Evolutionary conservation across 2,329 filamentous ascomycete species (phyloP), one percentile per base, ranked within the genome.

Genomic region (Epichloe uncinata): DNA sequence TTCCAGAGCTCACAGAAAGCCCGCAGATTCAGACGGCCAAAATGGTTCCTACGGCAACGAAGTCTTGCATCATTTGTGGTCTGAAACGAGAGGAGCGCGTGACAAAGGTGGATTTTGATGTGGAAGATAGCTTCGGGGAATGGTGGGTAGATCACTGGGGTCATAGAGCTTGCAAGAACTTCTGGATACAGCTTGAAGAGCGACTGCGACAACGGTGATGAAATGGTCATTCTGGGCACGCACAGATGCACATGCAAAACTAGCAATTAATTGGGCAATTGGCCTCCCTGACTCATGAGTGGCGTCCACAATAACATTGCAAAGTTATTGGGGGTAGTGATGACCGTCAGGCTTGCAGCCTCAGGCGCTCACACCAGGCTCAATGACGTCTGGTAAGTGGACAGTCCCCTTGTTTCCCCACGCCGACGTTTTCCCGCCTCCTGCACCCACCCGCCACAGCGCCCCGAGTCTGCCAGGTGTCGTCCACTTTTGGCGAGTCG

Each of bases 121-220:
- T 94, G 8, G 82, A 91, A 59, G 91, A 97, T 65, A 89, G 85
- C 63, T 96, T 96, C 71, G 89, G 88, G 12, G 91, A 97, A 69
- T 97, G 89, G 87, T 97, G 91, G 91, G 73, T 85, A 41, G 89
- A 96, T 43, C 84, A 91, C 64, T 90, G 88, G 84, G 87, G 84
- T 0, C 85, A 90, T 66, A 72, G 79, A 54, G 78, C 79, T 18
- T 97, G 91, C 67, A 79, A 79, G 63, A 84, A 85, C 54, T 95
- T 95, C 61, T 97, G 91, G 91, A 70, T 84, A 52, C 74, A 84
- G 58, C 84, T 94, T 64, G 85, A 86, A 64, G 73, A 73, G 48
- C 73, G 74, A 51, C 69, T 95, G 56, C 78, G 80, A 55, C 83
- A 85, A 58, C 77, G 84, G 59, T 93, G 57, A 64, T 36, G 38